Base-by-base conservation (phyloP, 1,139 yeast species). In the Candida freyschussii region DNA sequence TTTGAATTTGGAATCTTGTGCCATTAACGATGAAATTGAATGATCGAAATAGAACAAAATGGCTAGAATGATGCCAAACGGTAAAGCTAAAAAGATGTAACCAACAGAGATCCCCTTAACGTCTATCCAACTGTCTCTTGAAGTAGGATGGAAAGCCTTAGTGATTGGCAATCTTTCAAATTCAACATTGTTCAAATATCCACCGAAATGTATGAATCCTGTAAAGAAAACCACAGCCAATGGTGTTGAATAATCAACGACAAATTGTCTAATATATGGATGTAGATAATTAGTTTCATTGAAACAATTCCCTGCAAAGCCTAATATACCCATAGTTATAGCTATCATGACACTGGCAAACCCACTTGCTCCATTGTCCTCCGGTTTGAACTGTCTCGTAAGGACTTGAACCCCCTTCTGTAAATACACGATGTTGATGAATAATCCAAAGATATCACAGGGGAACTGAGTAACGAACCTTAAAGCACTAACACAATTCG, bases 381-480 rank as follows among this genome's bases (percentile, higher is more conserved):
- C 56, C 2, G 62, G 58, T 12, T 57, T 44, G 52, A 89, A 89
- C 55, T 91, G 97, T 35, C 77, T 64, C 2, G 73, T 62, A 27
- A 87, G 59, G 23, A 91, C 82, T 54, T 86, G 93, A 13, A 89
- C 75, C 0, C 96, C 97, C 54, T 91, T 91, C 53, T 86, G 89
- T 31, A 87, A 68, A 62, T 91, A 91, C n/a, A 91, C 85, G 18
- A 86, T 67, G 53, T 87, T 84, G 47, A 86, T 91, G 59, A 89
- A 91, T 41, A 86, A 72, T 2, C 97, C 98, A 67, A 91, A 91
- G 9, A 86, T 86, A 47, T 89, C 95, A 57, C 97, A 91, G 6
- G 95, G 85, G 55, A 77, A 91, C 37, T 75, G 65, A 3, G 95
- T 82, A 22, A 91, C 85, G 46, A 74, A 80, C 45, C 75, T 73